phyloP scores from a whole-genome alignment of 306 rosid genomes.

The Hippophae rhamnoides region DNA sequence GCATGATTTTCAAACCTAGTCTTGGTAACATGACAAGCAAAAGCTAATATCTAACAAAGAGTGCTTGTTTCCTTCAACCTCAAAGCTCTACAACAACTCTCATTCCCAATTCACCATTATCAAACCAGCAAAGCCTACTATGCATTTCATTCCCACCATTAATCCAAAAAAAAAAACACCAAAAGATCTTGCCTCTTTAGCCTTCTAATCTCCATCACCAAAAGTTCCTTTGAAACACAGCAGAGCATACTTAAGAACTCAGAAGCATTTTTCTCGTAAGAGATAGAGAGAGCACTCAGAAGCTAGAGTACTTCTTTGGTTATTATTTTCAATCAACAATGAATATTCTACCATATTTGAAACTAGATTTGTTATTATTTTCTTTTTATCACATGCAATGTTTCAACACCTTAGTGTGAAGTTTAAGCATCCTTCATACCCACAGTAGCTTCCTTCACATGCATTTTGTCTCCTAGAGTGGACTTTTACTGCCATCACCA shows the following conservation, averaged over 20 bases:
- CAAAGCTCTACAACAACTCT: slow-evolving; percentile 2
- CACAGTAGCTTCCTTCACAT: slow-evolving; percentile 41
- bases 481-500: slow-evolving; percentile 35
- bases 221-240: too few species aligned
- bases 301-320: neutral
- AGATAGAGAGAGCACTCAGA: neutral
- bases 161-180: slow-evolving; percentile 6
- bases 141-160: slow-evolving; percentile 35
- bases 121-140: slow-evolving; percentile 1
- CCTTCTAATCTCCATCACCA: too few species aligned
- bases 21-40: slow-evolving; percentile 2
- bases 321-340: neutral
- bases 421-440: slow-evolving; percentile 42
- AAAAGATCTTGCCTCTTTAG: too few species aligned
- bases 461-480: slow-evolving; percentile 48
- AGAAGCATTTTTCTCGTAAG: slow-evolving; percentile 27
- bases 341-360: too few species aligned
- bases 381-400: slow-evolving; percentile 44
- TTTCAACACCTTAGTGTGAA: slow-evolving; percentile 50
- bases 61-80: slow-evolving; percentile 4
- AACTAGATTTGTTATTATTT: too few species aligned
- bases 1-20: slow-evolving; percentile 3
- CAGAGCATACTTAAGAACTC: too few species aligned
- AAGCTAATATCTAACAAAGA: neutral
- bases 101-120: slow-evolving; percentile 20